Percentiles rank a stretch among this genome's conserved stretches.
Evolutionary conservation across 768 basidiomycete genomes (phyloP).

Genomic region (Lyophyllum decastes): DNA sequence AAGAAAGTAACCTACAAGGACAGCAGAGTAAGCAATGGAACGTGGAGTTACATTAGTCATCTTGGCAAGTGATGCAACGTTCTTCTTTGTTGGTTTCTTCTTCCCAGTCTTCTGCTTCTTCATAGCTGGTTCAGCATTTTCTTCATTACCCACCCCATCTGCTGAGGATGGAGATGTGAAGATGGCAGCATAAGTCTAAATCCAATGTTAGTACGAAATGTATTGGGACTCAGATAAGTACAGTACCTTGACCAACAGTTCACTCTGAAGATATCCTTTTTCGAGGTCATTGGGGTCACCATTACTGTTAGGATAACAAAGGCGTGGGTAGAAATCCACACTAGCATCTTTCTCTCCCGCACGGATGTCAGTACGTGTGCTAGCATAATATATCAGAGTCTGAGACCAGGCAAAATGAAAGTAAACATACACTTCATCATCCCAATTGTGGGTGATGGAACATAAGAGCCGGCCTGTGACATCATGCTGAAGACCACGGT

Average conservation of each 20-base stretch:
- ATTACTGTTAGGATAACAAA: background rate
- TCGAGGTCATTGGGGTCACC: background rate
- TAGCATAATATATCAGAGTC: no score
- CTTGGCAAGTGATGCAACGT: background rate
- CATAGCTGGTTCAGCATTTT: background rate
- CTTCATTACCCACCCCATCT: background rate
- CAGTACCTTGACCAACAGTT: background rate
- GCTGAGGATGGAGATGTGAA: background rate
- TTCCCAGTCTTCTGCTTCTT: no score
- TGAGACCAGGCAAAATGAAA: no score
- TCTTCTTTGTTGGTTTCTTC: background rate
- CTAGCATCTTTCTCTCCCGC: no score
- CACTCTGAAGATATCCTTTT: background rate
- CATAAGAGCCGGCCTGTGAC: background rate
- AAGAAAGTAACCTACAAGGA: background rate
- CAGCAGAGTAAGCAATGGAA: background rate
- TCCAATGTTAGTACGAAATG: background rate
- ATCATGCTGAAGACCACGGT: background rate
- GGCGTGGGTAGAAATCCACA: background rate
- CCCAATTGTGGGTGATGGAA: background rate
- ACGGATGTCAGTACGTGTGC: background rate
- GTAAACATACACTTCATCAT: background rate
- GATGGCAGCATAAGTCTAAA: background rate
- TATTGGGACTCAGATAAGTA: background rate
- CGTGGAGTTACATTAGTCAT: background rate